A percentile compares a stretch with the other conserved stretches of the same genome.
phyloP scores from a whole-genome alignment of 345 rosid species.

The Dipteronia dyeriana region DNA sequence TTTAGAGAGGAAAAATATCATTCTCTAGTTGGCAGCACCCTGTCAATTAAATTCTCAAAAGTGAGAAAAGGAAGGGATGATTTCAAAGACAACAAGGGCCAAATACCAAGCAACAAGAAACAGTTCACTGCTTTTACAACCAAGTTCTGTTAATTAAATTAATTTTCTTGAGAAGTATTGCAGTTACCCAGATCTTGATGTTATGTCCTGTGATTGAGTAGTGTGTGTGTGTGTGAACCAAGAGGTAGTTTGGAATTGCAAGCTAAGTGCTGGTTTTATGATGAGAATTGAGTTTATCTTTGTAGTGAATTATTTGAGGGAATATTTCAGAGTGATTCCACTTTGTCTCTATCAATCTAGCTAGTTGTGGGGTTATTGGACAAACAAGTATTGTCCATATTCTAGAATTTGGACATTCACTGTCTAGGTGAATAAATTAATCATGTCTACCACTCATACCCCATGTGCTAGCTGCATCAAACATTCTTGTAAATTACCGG shows the following conservation, averaged over 20 bases:
- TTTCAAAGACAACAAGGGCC: too few relatives aligned
- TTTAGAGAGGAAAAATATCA: too few relatives aligned
- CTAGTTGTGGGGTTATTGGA: conserved; percentile 34
- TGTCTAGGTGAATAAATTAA: conserved; percentile 23
- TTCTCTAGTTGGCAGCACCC: too few relatives aligned
- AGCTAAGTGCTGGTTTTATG: neutral
- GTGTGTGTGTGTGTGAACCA: conserved; percentile 24
- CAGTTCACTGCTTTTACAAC: neutral
- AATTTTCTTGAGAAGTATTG: neutral
- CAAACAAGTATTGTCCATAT: conserved; percentile 35
- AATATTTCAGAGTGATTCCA: conserved; percentile 41
- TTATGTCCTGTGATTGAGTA: conserved; percentile 15
- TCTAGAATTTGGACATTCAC: conserved; percentile 28
- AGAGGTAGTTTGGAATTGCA: neutral
- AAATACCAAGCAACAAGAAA: too few relatives aligned
- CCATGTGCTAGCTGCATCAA: conserved; percentile 10
- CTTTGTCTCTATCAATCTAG: conserved; percentile 34
- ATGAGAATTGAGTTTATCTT: conserved; percentile 24
- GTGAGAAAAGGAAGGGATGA: too few relatives aligned
- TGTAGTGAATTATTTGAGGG: conserved; percentile 38
- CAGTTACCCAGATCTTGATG: conserved; percentile 3
- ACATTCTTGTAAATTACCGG: neutral
- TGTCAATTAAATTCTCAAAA: too few relatives aligned
- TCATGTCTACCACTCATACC: conserved; percentile 22
- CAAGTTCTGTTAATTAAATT: too few relatives aligned